Conservation (phyloP, 2,329 filamentous ascomycete species). For the Penicillium freii region DNA sequence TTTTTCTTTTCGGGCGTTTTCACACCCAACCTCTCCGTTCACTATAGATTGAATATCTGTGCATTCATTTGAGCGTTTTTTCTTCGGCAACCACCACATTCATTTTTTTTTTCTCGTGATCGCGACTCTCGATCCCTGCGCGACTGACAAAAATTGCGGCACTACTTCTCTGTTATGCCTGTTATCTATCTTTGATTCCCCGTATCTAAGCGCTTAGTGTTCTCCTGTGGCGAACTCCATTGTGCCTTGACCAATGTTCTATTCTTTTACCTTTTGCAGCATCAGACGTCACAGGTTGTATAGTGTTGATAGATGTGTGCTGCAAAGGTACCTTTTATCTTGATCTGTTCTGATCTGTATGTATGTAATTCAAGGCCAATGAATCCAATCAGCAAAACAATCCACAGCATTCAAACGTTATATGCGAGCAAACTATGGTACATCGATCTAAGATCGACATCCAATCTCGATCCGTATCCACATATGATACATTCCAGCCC, state of each 20-base stretch:
- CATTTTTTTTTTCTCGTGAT: conserved; percentile 15
- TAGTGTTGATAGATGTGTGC: conserved; percentile 2
- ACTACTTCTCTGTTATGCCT: conserved; percentile 4
- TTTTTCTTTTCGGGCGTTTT: conserved; percentile 13
- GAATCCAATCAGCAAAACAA: neutral
- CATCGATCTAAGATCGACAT: neutral
- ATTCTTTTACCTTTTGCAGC: conserved; percentile 7
- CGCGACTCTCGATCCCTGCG: conserved; percentile 12
- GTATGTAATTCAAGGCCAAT: conserved; percentile 28
- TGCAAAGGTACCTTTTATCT: conserved; percentile 8
- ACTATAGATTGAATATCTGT: conserved; percentile 18
- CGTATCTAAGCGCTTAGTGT: conserved; percentile 14
- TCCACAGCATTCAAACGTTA: neutral
- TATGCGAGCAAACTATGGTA: neutral
- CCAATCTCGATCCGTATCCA: neutral
- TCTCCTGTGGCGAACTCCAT: conserved; percentile 1
- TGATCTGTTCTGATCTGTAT: conserved; percentile 18
- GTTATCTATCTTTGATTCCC: conserved; percentile 22
- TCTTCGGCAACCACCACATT: conserved; percentile 19
- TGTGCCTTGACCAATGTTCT: conserved; percentile 11
- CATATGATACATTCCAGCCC: no score
- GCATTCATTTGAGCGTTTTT: conserved; percentile 15
- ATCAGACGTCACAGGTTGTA: conserved; percentile 4
- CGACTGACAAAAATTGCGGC: conserved; percentile 13
- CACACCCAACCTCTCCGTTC: conserved; percentile 10